A percentile compares a stretch with the other conserved stretches of the same genome.
phyloP scores from a whole-genome alignment of 2,329 filamentous ascomycete genomes.

The Gyromitra esculenta region DNA sequence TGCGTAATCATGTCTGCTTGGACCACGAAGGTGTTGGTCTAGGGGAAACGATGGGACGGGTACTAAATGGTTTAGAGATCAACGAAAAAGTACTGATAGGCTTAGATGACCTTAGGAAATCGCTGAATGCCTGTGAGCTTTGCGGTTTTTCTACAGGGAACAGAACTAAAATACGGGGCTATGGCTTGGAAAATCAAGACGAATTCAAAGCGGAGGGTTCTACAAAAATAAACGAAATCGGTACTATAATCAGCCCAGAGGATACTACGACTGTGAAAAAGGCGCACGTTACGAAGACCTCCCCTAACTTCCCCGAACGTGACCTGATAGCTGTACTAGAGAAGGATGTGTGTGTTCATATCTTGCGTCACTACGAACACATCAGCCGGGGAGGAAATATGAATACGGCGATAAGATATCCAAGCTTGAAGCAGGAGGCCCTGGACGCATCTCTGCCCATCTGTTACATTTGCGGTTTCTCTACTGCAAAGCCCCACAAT shows the following conservation, averaged over 20 bases:
- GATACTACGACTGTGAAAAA: background rate
- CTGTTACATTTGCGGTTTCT: background rate
- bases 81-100: background rate
- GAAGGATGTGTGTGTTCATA: too few relatives aligned
- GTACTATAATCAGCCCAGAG: background rate
- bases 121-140: background rate
- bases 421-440: too few relatives aligned
- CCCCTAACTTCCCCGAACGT: background rate
- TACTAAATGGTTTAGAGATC: background rate
- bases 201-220: background rate
- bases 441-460: background rate
- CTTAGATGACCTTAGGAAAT: background rate
- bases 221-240: background rate
- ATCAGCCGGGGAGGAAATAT: background rate
- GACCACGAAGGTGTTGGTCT: background rate
- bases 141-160: background rate
- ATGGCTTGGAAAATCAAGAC: background rate
- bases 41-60: background rate
- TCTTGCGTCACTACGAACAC: background rate
- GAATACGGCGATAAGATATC: background rate
- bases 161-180: background rate
- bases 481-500: background rate
- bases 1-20: background rate
- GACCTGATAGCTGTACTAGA: background rate
- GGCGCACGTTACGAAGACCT: background rate